Base-by-base conservation (phyloP, 805 yeast species). In the Suhomyces xylopsoci region DNA sequence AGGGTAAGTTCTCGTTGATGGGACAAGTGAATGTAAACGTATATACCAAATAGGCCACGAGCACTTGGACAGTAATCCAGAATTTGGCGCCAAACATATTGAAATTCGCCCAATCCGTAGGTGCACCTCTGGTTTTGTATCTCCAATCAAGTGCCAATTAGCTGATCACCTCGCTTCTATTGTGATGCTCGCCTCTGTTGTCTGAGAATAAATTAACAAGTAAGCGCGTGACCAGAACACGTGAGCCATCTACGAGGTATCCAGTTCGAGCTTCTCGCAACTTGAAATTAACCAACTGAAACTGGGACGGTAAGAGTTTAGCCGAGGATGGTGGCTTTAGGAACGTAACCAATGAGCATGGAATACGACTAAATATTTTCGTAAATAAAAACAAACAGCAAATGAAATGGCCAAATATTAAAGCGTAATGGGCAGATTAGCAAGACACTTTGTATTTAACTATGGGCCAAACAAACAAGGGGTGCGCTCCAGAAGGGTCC, bases 41-140 rank as follows among this genome's bases (percentile, higher is more conserved):
- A 36, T 52, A 52, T 26, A 47, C 40, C 50, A 49, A 26, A 38
- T 52, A 52, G 25, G 50, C 50, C 38, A 49, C 30, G 17, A 46
- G 20, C 30, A 22, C 45, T 5, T 19, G 24, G 7, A 42, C n/a
- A 3, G 28, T 25, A 3, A 42, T 28, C 51, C 47, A 48, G 26
- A 40, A 45, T 17, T 30, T 45, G 15, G 20, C 47, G 9, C 47
- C 47, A 36, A 45, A 45, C 52, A 44, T 47, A n/a, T 19, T 38
- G 42, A 14, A 36, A 36, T 36, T 38, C 7, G 17, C 36, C 36
- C 17, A 32, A 32, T 32, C n/a, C 17, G 36, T 28, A 28, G n/a
- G 32, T 28, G 32, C 36, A n/a, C 17, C 8, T n/a, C 17, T 32
- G n/a, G 8, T 32, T 32, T 32, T 32, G 36, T 32, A 32, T 32